These are phyloP conservation scores for Pseudomonodictys pantanalensis DNA, from an alignment of 495 filamentous ascomycete genomes.

Conservation along the genomic window DNA sequence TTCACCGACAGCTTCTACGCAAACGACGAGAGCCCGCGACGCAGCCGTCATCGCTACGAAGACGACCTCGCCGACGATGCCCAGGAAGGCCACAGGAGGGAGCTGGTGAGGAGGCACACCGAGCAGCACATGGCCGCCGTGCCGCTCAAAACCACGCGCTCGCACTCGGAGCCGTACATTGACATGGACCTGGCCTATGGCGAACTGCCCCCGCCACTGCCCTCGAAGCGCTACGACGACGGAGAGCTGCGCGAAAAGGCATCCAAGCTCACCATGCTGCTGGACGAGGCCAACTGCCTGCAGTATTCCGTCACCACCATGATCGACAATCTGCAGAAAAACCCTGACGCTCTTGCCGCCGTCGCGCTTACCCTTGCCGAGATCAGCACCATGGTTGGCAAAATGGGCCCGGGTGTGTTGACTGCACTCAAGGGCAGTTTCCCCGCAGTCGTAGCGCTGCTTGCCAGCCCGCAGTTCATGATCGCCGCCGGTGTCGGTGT, in stretches of 20 bases:
- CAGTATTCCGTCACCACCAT: slow-evolving; percentile 80
- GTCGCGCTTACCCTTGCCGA: slow-evolving; percentile 91
- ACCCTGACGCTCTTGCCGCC: slow-evolving; percentile 90
- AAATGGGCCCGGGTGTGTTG: slow-evolving; percentile 81
- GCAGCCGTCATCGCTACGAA: slow-evolving; percentile 21
- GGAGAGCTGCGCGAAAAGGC: slow-evolving; percentile 64
- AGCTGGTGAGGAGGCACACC: slow-evolving; percentile 39
- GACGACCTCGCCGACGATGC: slow-evolving; percentile 24
- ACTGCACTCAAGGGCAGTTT: slow-evolving; percentile 70
- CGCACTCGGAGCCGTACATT: slow-evolving; percentile 57
- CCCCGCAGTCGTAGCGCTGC: slow-evolving; percentile 80
- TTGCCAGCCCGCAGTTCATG: slow-evolving; percentile 85
- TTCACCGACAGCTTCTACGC: slow-evolving; percentile 42
- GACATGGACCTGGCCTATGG: slow-evolving; percentile 92
- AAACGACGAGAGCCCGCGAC: slow-evolving; percentile 31
- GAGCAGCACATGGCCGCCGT: slow-evolving; percentile 27
- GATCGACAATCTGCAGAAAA: slow-evolving; percentile 82
- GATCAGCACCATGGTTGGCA: slow-evolving; percentile 73
- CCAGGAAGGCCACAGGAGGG: slow-evolving; percentile 22
- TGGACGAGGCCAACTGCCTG: slow-evolving; percentile 83
- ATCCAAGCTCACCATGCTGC: slow-evolving; percentile 62
- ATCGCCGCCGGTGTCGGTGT: slow-evolving; percentile 87
- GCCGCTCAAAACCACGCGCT: slow-evolving; percentile 26
- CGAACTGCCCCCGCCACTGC: slow-evolving; percentile 55
- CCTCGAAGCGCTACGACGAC: slow-evolving; percentile 48